phyloP scores from a whole-genome alignment of 2,329 filamentous ascomycete species.

The Tolypocladium amazonense region DNA sequence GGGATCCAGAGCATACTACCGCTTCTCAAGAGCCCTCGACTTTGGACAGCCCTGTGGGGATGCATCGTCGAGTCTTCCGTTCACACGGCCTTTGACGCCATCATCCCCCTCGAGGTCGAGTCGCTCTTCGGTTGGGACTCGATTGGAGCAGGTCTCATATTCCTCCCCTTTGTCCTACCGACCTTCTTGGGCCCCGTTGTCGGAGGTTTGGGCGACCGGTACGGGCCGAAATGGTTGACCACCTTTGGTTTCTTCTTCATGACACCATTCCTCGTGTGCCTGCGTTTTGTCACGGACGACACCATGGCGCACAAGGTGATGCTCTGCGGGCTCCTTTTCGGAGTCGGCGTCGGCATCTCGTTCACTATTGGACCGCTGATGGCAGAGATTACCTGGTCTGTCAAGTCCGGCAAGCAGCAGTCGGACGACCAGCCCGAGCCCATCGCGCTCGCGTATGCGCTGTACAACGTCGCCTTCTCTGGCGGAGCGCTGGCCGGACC shows the following conservation, averaged over 20 bases:
- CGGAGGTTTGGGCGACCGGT: constrained; percentile 20
- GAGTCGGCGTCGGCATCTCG: constrained; percentile 17
- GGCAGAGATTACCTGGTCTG: constrained; percentile 24
- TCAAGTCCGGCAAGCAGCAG: constrained; percentile 10
- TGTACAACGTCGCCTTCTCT: constrained; percentile 25
- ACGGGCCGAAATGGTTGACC: constrained; percentile 23
- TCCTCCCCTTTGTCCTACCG: constrained; percentile 20
- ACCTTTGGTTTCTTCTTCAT: constrained; percentile 20
- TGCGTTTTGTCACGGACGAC: constrained; percentile 20
- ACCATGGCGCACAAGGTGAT: constrained; percentile 17
- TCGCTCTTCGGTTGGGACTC: constrained; percentile 21
- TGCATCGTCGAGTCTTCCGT: constrained; percentile 22
- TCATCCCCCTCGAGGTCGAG: constrained; percentile 19
- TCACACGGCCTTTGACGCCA: constrained; percentile 22
- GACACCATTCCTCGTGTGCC: constrained; percentile 21
- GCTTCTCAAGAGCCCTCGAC: constrained; percentile 18
- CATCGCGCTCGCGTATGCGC: constrained; percentile 22
- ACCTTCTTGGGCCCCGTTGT: constrained; percentile 19
- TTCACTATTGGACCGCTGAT: constrained; percentile 23
- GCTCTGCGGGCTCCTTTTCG: constrained; percentile 20
- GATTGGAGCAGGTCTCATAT: constrained; percentile 21
- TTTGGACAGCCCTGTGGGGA: constrained; percentile 22
- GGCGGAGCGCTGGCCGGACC: constrained; percentile 20
- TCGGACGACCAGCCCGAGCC: constrained; percentile 9
- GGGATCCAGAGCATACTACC: constrained; percentile 10